A percentile compares a stretch with the other conserved stretches of the same genome.
Conservation (phyloP, 768 basidiomycete species). For the Termitomyces heimii region DNA sequence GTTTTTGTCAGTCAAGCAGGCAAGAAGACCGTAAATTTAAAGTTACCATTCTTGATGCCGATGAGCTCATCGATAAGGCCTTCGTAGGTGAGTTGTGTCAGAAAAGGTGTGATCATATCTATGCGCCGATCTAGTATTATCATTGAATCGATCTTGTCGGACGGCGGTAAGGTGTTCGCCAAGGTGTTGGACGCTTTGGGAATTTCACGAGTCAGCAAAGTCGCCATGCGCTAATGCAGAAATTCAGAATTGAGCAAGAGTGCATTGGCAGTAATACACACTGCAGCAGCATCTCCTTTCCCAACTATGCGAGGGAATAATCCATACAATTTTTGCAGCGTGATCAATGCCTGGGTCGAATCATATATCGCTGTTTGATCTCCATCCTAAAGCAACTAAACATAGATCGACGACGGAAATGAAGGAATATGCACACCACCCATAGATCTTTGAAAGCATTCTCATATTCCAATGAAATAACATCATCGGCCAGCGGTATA, state of each 20-base stretch:
- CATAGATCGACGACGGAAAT: background rate
- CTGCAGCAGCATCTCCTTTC: conserved; percentile 86
- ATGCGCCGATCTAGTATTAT: conserved; percentile 86
- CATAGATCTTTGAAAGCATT: conserved; percentile 84
- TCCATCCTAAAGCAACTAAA: conserved; percentile 57
- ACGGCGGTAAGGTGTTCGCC: conserved; percentile 35
- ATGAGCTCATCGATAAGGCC: conserved; percentile 92
- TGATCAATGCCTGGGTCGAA: conserved; percentile 79
- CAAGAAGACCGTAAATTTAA: background rate
- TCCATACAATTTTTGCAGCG: conserved; percentile 82
- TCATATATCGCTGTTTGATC: conserved; percentile 90
- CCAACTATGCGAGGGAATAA: conserved; percentile 87
- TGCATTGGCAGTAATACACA: conserved; percentile 19
- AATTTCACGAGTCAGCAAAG: conserved; percentile 58
- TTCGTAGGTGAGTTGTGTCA: conserved; percentile 95
- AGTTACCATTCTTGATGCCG: conserved; percentile 82
- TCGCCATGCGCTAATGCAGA: conserved; percentile 64
- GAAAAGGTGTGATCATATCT: conserved; percentile 93
- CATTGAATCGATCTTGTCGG: conserved; percentile 73
- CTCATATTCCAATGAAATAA: conserved; percentile 86
- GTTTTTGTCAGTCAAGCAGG: conserved; percentile 5
- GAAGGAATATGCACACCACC: conserved; percentile 55
- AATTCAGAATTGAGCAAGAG: background rate
- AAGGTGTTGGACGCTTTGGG: conserved; percentile 32
- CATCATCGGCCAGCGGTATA: conserved; percentile 89